Evolutionary conservation across 2,329 filamentous ascomycete genomes (phyloP), one percentile per base, ranked within the genome.

Genomic region (Elsinoe arachidis): DNA sequence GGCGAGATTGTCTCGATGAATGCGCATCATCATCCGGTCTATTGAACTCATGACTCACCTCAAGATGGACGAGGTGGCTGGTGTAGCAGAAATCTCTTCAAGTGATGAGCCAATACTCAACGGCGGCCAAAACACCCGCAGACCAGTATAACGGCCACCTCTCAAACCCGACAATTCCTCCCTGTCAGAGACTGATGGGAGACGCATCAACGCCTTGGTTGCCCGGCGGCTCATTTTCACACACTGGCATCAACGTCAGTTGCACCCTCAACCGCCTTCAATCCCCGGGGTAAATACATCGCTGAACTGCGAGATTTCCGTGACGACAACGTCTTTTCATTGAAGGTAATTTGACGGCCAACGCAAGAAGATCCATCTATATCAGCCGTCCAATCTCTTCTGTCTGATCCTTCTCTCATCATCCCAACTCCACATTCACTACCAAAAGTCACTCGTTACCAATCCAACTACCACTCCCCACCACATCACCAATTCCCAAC

Each of bases 91-190:
- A 26, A 46, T 46, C 21, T 39, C 19, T 39, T 39, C 49, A 33
- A 30, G 49, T 53, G 49, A 53, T 39, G 35, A 53, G 26, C 49
- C 49, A 53, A 53, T 53, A 53, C 34, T 53, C 49, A 53, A 53
- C 49, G 49, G 49, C 5, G n/a, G 34, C 12, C 14, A 39, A 39
- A 21, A 38, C 49, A 53, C 49, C 26, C 26, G 26, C 7, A 30
- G 26, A 30, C 26, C 26, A 30, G 11, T n/a, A 10, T 15, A 53
- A 53, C 49, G 34, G 49, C 12, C 34, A 35, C 49, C 49, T 23
- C 34, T 26, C 35, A 33, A 53, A 39, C 34, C 26, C 49, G 49
- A 23, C 33, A 53, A 38, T 15, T 21, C 49, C 34, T 53, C 49
- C 49, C 35, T 35, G n/a, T 9, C 26, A 30, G 26, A 30, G 26